Percentiles rank a stretch among this genome's conserved stretches.
phyloP scores from a whole-genome alignment of 257 asterid species.

The Solanum lignicaule region DNA sequence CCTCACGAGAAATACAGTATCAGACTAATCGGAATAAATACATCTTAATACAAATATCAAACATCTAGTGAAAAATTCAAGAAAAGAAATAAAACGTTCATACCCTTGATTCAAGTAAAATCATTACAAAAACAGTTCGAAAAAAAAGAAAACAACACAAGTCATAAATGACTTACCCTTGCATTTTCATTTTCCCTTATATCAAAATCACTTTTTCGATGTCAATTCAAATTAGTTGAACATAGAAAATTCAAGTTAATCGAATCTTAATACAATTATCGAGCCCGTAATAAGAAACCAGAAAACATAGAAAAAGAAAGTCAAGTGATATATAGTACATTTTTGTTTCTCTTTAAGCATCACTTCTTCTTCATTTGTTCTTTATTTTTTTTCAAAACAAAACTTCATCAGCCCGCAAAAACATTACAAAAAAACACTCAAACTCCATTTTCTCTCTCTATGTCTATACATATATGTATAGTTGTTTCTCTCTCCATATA shows the following conservation, averaged over 20 bases:
- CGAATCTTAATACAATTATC: neutral
- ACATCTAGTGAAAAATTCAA: neutral
- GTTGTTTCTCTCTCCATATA: neutral
- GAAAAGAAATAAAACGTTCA: neutral
- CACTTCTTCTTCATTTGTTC: neutral
- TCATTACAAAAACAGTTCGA: neutral
- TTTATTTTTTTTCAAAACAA: no score
- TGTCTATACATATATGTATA: neutral
- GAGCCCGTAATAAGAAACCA: neutral
- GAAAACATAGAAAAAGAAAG: neutral
- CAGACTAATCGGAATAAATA: rapidly evolving
- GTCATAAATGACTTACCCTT: neutral
- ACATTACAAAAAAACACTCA: neutral
- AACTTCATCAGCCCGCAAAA: neutral
- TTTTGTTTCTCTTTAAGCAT: neutral
- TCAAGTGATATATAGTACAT: neutral
- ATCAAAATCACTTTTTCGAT: neutral
- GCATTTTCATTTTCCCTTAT: neutral
- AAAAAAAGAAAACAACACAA: neutral
- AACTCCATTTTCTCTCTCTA: neutral
- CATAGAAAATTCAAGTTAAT: rapidly evolving
- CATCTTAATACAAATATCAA: neutral
- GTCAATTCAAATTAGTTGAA: neutral
- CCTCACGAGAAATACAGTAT: rapidly evolving
- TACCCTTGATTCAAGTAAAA: rapidly evolving